Conservation (phyloP, 768 basidiomycete genomes). For the Boletellus emodensis region DNA sequence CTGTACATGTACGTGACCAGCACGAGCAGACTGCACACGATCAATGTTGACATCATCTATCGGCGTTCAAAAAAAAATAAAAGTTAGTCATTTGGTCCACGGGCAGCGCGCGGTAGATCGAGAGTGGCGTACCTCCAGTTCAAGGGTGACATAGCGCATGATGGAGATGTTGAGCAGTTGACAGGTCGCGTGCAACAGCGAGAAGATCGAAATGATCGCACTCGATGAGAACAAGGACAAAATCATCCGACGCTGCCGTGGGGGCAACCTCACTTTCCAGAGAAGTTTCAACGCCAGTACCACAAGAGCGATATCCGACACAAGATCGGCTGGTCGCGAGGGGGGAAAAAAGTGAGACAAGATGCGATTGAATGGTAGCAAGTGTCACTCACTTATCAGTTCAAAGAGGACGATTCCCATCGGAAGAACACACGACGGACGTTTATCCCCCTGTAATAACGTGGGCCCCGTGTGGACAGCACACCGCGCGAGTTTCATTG, state of each 20-base stretch:
- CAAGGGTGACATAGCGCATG: not conserved
- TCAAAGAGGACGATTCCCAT: not conserved
- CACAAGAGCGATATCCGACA: not conserved
- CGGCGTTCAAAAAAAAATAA: too few relatives aligned
- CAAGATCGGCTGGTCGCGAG: not conserved
- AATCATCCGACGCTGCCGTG: slow-evolving; percentile 2
- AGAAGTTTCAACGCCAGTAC: not conserved
- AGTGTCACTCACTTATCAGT: not conserved
- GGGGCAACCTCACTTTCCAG: not conserved
- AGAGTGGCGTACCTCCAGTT: not conserved
- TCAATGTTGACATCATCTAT: not conserved
- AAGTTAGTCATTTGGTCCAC: not conserved
- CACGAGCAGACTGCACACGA: slow-evolving; percentile 14
- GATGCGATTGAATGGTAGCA: not conserved
- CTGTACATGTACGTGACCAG: slow-evolving; percentile 13
- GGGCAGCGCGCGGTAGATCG: too few relatives aligned
- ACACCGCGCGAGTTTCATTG: not conserved
- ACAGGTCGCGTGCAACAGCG: not conserved
- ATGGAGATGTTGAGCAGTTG: not conserved
- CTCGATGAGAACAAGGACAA: not conserved
- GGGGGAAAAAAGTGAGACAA: not conserved
- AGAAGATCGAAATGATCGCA: not conserved
- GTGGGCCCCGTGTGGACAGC: too few relatives aligned
- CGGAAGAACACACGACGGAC: not conserved
- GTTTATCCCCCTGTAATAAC: not conserved